Base-by-base conservation (phyloP, 1,284 basidiomycete species). In the Cutaneotrichosporon spelunceum region DNA sequence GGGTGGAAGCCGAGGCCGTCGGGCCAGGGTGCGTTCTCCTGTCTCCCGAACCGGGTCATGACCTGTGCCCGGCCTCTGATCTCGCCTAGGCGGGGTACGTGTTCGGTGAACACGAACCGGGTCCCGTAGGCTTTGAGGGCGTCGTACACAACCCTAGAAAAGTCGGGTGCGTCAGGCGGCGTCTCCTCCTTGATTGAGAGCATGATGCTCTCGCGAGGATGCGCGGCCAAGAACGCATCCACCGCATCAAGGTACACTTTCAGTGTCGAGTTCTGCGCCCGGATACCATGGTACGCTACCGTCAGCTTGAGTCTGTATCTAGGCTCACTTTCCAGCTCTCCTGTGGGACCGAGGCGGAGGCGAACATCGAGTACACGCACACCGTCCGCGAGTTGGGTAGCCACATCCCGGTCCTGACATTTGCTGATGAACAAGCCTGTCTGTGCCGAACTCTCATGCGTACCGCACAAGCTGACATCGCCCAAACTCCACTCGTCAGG, bases 161-260 rank as follows among this genome's bases (percentile, higher is more conserved):
- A 93, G 19, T 50, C 27, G 11, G 66, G 14, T 2, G 60, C 69
- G 71, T 69, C 42, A 44, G 34, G 54, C 24, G 76, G 72, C 5
- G 69, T 87, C 74, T 94, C 92, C 74, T 93, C 88, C 75, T 94
- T 93, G 73, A 95, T 84, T 13, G 86, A 91, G 79, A 93, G 85
- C 39, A 94, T 83, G 44, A 94, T 73, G 0, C 88, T 88, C 76
- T 94, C 91, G 44, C 81, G 82, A 3, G 78, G 81, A 1, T 87
- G 82, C 0, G 82, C 80, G 9, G 82, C 82, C 42, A 94, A 84
- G 77, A 91, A 95, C 2, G 73, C 67, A 66, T 87, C 81, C 11
- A 93, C 70, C 5, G 57, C 62, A 23, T 81, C 81, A 4, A 80
- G 68, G 14, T 93, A 81, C 56, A 89, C 85, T 16, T 82, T 80